Base-by-base conservation (phyloP, 2,329 filamentous ascomycete genomes). In the Raffaelea deltoideospora region DNA sequence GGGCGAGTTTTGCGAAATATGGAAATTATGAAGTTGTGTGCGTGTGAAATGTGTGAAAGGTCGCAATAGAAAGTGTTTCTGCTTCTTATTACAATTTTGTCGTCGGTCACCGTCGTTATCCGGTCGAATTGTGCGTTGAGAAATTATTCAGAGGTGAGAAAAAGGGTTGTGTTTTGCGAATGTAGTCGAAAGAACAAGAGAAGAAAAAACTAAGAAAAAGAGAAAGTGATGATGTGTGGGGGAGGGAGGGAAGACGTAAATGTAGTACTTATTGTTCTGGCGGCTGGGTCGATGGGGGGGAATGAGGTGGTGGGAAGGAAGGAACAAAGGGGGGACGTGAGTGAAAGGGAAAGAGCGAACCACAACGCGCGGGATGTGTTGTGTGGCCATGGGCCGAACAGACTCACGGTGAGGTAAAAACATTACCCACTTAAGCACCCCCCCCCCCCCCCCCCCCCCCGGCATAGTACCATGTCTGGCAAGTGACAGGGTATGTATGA, bases 321-420 rank as follows among this genome's bases (percentile, higher is more conserved):
- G 37, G 37, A 42, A 37, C 37, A 40, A 41, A 27, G 33, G 35
- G 39, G 39, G 35, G 37, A 31, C 38, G 33, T 31, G 31, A 19
- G n/a, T n/a, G n/a, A n/a, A n/a, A n/a, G n/a, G n/a, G n/a, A n/a
- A n/a, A n/a, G n/a, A n/a, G n/a, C n/a, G n/a, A 24, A 10, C 14
- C 11, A 21, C 27, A 35, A 40, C 41, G 43, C 41, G 44, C 37
- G 44, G 39, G 46, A 46, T 48, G 41, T 40, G 36, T 22, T 40
- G 36, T 22, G 33, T 30, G 37, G 33, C 33, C 36, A 42, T 41
- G 41, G 37, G 32, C 40, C 37, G 34, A 43, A 37, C 23, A 43
- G 41, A 47, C 35, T 48, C 46, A 45, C 46, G 46, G 46, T 48
- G 46, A 47, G 42, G 38, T 42, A 43, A 41, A 30, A 40, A 34